phyloP scores from a whole-genome alignment of 305 asterid species.

The Petunia hybrid region DNA sequence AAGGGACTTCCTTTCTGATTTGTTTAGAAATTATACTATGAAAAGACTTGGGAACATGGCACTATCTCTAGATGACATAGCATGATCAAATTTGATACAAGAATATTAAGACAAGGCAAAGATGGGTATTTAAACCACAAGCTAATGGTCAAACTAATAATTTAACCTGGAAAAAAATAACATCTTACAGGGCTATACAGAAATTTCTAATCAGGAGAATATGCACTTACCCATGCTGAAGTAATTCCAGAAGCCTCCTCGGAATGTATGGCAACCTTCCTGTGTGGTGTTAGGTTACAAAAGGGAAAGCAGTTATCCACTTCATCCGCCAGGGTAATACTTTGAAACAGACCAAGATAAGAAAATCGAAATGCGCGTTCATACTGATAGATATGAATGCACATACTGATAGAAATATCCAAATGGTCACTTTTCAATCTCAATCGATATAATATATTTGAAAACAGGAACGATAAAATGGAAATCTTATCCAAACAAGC shows the following conservation, averaged over 20 bases:
- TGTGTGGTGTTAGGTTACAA: conserved; percentile 45
- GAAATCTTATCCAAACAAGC: neutral
- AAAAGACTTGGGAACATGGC: neutral
- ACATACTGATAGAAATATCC: neutral
- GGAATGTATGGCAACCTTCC: conserved; percentile 83
- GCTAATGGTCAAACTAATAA: neutral
- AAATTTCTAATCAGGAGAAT: conserved; percentile 25
- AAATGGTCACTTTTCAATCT: neutral
- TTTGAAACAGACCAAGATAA: conserved; percentile 24
- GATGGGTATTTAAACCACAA: neutral
- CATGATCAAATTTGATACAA: neutral
- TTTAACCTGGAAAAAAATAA: neutral
- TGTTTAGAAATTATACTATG: neutral
- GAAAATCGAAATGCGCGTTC: neutral
- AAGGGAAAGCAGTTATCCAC: neutral
- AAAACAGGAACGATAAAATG: neutral
- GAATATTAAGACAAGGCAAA: neutral
- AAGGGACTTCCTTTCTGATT: neutral
- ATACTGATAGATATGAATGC: neutral
- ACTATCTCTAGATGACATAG: conserved; percentile 1
- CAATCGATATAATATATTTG: neutral
- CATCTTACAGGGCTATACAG: neutral
- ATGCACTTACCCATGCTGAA: conserved; percentile 88
- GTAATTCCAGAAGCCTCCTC: conserved; percentile 98
- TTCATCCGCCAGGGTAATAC: neutral